Evolutionary conservation across 2,329 filamentous ascomycete species (phyloP).

Genomic region (Neocatenulostroma microsporum): DNA sequence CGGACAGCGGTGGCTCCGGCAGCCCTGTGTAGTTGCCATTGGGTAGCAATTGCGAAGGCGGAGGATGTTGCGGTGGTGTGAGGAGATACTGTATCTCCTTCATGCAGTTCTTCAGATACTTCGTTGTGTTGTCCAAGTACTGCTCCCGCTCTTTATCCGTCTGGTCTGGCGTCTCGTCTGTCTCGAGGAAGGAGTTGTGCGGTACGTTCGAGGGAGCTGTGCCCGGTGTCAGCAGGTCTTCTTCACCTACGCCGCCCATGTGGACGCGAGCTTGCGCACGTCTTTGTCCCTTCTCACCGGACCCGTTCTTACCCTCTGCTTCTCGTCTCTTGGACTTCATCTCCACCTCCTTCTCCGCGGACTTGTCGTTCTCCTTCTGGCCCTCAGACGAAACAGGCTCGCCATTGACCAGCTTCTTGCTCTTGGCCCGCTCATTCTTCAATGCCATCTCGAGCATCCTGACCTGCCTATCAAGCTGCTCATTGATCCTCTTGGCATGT

Average conservation of each 20-base stretch:
- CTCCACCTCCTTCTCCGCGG: constrained; percentile 7
- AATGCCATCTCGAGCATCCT: constrained; percentile 81
- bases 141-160: constrained; percentile 49
- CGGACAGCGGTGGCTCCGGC: constrained; percentile 46
- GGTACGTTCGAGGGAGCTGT: constrained; percentile 31
- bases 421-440: constrained; percentile 69
- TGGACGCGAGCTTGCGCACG: constrained; percentile 12
- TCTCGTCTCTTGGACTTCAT: constrained; percentile 11
- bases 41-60: constrained; percentile 42
- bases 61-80: constrained; percentile 55
- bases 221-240: constrained; percentile 13
- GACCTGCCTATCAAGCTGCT: constrained; percentile 84
- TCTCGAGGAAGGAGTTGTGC: constrained; percentile 46
- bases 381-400: constrained; percentile 11
- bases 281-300: constrained; percentile 7
- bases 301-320: constrained; percentile 27
- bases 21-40: constrained; percentile 28
- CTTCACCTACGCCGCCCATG: background rate
- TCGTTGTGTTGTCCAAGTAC: constrained; percentile 55
- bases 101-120: constrained; percentile 58
- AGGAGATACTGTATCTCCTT: constrained; percentile 62
- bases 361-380: background rate
- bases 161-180: constrained; percentile 35
- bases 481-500: constrained; percentile 79
- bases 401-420: constrained; percentile 26